Conservation (phyloP, 306 rosid species). For the Styphnolobium japonicum region DNA sequence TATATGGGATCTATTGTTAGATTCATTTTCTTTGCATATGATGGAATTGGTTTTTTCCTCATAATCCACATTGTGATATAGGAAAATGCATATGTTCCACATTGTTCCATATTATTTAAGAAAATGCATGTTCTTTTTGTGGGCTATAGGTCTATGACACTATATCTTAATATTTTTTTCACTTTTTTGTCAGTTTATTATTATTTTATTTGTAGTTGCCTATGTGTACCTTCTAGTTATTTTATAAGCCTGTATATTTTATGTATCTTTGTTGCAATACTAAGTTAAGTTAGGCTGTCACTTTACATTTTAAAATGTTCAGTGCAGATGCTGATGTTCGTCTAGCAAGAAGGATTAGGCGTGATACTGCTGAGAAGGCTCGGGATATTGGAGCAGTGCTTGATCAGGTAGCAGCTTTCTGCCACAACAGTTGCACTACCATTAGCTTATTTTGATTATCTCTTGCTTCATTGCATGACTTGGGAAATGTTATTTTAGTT, state of each 20-base stretch:
- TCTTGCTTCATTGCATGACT: constrained; percentile 7
- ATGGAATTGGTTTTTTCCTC: not conserved
- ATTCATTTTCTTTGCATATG: not conserved
- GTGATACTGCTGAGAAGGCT: constrained; percentile 83
- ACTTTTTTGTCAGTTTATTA: not conserved
- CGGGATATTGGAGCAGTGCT: constrained; percentile 91
- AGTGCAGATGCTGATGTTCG: constrained; percentile 99
- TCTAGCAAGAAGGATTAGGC: constrained; percentile 95
- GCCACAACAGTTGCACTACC: not conserved
- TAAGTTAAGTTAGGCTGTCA: constrained; percentile 53
- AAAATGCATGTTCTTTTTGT: not conserved
- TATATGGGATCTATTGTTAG: not conserved
- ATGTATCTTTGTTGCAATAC: constrained; percentile 23
- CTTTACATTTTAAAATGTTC: constrained; percentile 69
- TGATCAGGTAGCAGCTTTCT: constrained; percentile 73
- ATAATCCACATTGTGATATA: not conserved
- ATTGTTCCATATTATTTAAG: not conserved
- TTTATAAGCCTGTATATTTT: constrained; percentile 17
- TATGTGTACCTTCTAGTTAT: not conserved
- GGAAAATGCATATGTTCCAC: not conserved
- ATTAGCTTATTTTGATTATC: not conserved
- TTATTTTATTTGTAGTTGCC: not conserved
- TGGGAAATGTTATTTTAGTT: not conserved
- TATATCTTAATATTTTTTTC: not conserved
- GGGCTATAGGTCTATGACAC: not conserved